Percentiles rank a stretch among this genome's conserved stretches.
phyloP scores from a whole-genome alignment of 1,284 basidiomycete species.

The Sanghuangporus weigelae region DNA sequence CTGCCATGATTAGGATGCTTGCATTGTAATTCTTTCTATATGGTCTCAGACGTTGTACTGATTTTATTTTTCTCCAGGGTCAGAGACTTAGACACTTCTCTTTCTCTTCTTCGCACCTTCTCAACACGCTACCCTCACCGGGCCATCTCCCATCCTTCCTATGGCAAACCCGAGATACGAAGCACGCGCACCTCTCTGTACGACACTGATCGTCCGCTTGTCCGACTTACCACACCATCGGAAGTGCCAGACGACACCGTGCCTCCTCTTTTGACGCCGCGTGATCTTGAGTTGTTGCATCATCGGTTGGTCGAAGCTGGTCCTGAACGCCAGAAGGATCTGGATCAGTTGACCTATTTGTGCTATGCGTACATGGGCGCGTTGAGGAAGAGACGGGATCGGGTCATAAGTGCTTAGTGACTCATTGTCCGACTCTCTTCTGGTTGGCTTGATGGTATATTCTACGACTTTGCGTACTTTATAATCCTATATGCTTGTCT shows the following conservation, averaged over 20 bases:
- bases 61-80: slow-evolving; percentile 15
- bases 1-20: slow-evolving; percentile 58
- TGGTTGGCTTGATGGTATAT: not conserved
- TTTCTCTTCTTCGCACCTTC: slow-evolving; percentile 26
- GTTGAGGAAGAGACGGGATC: slow-evolving; percentile 52
- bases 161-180: slow-evolving; percentile 10
- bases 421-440: not conserved
- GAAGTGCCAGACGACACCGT: slow-evolving; percentile 54
- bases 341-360: slow-evolving; percentile 61
- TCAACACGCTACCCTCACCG: slow-evolving; percentile 21
- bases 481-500: not conserved
- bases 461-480: not conserved
- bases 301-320: slow-evolving; percentile 48
- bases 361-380: slow-evolving; percentile 63
- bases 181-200: slow-evolving; percentile 16
- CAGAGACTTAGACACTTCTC: slow-evolving; percentile 21
- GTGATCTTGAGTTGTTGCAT: slow-evolving; percentile 63
- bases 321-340: slow-evolving; percentile 31
- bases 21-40: slow-evolving; percentile 42
- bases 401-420: slow-evolving; percentile 17
- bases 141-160: slow-evolving; percentile 10
- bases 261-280: slow-evolving; percentile 61
- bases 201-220: slow-evolving; percentile 18
- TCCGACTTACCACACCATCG: slow-evolving; percentile 17
- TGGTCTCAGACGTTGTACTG: not conserved